Evolutionary conservation across 1,284 basidiomycete species (phyloP), one percentile per base, ranked within the genome.

Genomic region (Golubevia pallescens): DNA sequence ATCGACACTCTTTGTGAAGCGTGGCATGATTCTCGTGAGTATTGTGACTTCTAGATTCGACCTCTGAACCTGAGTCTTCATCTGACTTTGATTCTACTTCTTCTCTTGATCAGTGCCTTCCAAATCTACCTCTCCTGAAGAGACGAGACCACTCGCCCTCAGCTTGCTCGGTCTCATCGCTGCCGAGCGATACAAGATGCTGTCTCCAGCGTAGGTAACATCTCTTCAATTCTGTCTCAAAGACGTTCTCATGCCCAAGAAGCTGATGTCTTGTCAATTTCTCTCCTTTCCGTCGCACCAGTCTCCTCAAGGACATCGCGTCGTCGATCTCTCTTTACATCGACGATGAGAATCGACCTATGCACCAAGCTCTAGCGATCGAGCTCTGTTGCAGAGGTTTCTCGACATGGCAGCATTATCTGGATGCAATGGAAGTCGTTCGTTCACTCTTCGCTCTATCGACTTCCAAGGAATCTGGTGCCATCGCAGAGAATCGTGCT

Each of bases 341-440:
- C 13, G 89, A 93, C 63, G 90, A 93, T 70, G 90, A 92, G 56
- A 86, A 88, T 8, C 90, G 90, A 2, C 75, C 85, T 0, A 87
- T 87, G 0, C 89, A 92, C 82, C 89, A 92, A 20, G 88, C 89
- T 0, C 88, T 97, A 1, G 94, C 93, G 0, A 91, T 97, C 70
- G 95, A 98, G 78, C 88, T 98, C 8, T 95, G 93, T 77, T 91
- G 92, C 2, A 90, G 91, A 57, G 95, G 95, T 0, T 98, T 97
- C 84, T 89, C 92, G 54, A 91, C 94, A 55, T 98, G 95, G 93
- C 95, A 96, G 83, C 91, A 95, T 73, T 95, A 95, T 77, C 89
- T 95, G 63, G 95, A 99, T 75, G 91, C 94, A 0, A 93, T 95
- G 87, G 91, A 92, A 68, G 91, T 97, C 65, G 88, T 99, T 20